Evolutionary conservation across 2,329 filamentous ascomycete species (phyloP), one percentile per base, ranked within the genome.

Genomic region (Aspergillus tamarii): DNA sequence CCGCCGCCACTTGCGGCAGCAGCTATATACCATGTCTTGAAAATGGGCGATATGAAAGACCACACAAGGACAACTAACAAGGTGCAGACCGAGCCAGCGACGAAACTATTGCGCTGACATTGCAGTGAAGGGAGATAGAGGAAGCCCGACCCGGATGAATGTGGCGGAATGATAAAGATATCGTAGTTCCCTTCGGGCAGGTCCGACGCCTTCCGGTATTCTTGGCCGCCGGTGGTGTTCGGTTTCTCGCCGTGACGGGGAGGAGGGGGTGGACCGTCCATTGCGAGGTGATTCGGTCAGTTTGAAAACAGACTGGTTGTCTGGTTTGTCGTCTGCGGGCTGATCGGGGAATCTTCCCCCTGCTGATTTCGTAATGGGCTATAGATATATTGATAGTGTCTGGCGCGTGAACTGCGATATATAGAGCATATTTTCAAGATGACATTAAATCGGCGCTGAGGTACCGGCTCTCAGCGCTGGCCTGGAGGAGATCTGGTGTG

Each of bases 131-230:
- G 94, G n/a, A 98, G 87, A 77, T 98, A 97, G 32, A 98, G 83
- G 78, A 97, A 97, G 39, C 94, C 94, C 0, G 89, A 88, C 59
- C 94, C 94, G 8, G 94, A 86, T 12, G 93, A 94, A 78, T 97
- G 93, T 54, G 94, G 92, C 9, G 94, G 94, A 73, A 98, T 94
- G 76, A 97, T 91, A 82, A 97, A 97, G 75, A 98, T 96, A 82
- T 98, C 94, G 80, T 97, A 98, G 76, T 95, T 96, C 61, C 94
- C 94, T 1, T 91, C 85, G 3, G 94, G 94, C 55, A 97, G 83
- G 62, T 91, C 90, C 58, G 78, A 78, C 8, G 77, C 71, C 65
- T 77, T 80, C 62, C 78, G 77, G 62, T 81, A 80, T 65, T 77
- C 76, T 19, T 55, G 16, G 30, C 83, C 82, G 43, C 87, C 84